A percentile compares a stretch with the other conserved stretches of the same genome.
phyloP scores from a whole-genome alignment of 2,329 filamentous ascomycete species.

The Macrophomina phaseolina region DNA sequence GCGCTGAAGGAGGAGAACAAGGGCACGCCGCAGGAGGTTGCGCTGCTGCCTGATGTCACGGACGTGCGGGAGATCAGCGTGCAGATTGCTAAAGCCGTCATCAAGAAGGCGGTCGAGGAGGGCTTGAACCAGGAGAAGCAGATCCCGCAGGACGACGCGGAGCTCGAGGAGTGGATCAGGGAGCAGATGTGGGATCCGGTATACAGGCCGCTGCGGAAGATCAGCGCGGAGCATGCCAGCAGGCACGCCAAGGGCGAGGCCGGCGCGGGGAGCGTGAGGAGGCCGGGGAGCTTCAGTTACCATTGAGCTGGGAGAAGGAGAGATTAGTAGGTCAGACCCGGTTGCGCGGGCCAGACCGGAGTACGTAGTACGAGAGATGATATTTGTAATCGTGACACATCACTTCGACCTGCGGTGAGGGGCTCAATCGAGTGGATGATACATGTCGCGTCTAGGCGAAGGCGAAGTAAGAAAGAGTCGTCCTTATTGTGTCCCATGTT shows the following conservation, averaged over 20 bases:
- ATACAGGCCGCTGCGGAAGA: constrained; percentile 68
- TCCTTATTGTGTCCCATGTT: too few species aligned
- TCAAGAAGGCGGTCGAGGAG: constrained; percentile 72
- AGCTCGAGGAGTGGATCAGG: constrained; percentile 72
- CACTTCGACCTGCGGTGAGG: too few species aligned
- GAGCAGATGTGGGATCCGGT: constrained; percentile 81
- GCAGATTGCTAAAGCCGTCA: constrained; percentile 76
- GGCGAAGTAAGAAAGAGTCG: too few species aligned
- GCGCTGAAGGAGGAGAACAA: constrained; percentile 65
- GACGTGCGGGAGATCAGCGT: constrained; percentile 78
- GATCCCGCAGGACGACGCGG: constrained; percentile 65
- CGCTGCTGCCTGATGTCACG: constrained; percentile 76
- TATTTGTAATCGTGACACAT: too few species aligned
- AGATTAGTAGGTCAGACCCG: neutral
- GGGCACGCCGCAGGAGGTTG: constrained; percentile 47
- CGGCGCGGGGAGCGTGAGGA: constrained; percentile 48
- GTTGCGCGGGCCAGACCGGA: too few species aligned
- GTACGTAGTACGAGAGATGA: neutral
- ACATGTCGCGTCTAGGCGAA: too few species aligned
- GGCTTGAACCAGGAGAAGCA: constrained; percentile 67
- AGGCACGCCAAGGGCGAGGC: constrained; percentile 66
- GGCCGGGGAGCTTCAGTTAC: constrained; percentile 14
- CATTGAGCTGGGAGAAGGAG: neutral
- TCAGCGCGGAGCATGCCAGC: constrained; percentile 58
- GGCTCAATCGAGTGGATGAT: too few species aligned